Conservation (phyloP, 805 yeast species). For the Kodamaea kaohsiungensis region DNA sequence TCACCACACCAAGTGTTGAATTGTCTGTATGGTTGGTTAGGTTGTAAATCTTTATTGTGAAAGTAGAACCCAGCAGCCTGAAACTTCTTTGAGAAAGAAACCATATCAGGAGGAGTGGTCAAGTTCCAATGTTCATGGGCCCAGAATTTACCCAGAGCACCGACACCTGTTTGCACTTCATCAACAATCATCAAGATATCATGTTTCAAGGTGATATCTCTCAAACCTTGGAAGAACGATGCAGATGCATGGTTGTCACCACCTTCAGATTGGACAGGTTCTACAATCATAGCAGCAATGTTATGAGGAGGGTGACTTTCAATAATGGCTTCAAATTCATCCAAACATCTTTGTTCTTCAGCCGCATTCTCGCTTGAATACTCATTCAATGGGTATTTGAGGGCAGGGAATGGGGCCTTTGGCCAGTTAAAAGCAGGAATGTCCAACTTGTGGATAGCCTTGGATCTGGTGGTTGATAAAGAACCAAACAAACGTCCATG, state of each 20-base stretch:
- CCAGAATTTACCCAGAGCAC: conserved; percentile 73
- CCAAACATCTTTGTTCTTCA: conserved; percentile 51
- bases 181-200: conserved; percentile 64
- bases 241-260: conserved; percentile 73
- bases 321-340: conserved; percentile 42
- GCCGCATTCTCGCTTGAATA: conserved; percentile 39
- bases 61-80: conserved; percentile 74
- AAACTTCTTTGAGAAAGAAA: conserved; percentile 70
- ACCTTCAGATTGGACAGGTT: conserved; percentile 73
- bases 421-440: conserved; percentile 66
- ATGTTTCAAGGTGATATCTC: conserved; percentile 59
- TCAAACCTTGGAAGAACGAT: conserved; percentile 60
- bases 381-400: conserved; percentile 43
- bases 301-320: conserved; percentile 37
- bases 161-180: conserved; percentile 77
- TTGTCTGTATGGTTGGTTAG: conserved; percentile 64
- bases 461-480: conserved; percentile 55
- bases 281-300: conserved; percentile 55
- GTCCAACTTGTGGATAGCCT: conserved; percentile 58
- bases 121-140: conserved; percentile 70
- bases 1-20: conserved; percentile 83
- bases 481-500: conserved; percentile 61
- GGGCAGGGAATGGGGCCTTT: conserved; percentile 46
- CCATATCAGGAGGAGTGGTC: conserved; percentile 64
- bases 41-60: conserved; percentile 58